Base-by-base conservation (phyloP, 495 filamentous ascomycete genomes). In the Daldinia concentrica region DNA sequence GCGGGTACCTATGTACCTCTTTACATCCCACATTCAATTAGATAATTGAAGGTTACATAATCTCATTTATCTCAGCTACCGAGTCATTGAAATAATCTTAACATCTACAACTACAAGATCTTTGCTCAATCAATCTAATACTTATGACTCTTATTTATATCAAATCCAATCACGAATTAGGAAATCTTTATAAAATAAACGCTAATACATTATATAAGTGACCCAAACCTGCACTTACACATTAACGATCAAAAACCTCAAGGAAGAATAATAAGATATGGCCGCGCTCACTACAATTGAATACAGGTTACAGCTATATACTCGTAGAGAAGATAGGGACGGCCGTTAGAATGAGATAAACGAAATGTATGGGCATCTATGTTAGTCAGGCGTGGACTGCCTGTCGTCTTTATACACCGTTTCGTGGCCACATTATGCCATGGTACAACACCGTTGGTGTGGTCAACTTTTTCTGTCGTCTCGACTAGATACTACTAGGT, bases 371-470 rank as follows among this genome's bases (percentile, higher is more conserved):
- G 43, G 37, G 36, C 64, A 54, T 67, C 64, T 72, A 72, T 72
- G 60, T 72, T 68, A 68, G 48, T 24, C 29, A 41, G 57, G 57
- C 68, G 30, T 64, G 55, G 39, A 24, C 52, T 59, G 50, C 41
- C 54, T 62, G 57, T 62, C 64, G 50, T 69, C 41, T 66, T 69
- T 73, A 69, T 66, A 73, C 71, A 69, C 48, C 61, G 48, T 73
- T 52, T 73, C 71, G 71, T 73, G 65, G 70, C 61, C 71, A 62
- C 71, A 59, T 73, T 59, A 73, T 56, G 55, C 56, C 64, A 60
- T 58, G 60, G 43, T 56, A 65, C 43, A 65, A 65, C 43, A 65
- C 60, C 61, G 52, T 24, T 54, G 48, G 59, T 50, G 41, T 14
- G 4, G n/a, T 41, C 48, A 41, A 26, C 30, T 32, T 45, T 26